phyloP scores from a whole-genome alignment of 140 eudicot genomes.

The Ambrosia hybrid region DNA sequence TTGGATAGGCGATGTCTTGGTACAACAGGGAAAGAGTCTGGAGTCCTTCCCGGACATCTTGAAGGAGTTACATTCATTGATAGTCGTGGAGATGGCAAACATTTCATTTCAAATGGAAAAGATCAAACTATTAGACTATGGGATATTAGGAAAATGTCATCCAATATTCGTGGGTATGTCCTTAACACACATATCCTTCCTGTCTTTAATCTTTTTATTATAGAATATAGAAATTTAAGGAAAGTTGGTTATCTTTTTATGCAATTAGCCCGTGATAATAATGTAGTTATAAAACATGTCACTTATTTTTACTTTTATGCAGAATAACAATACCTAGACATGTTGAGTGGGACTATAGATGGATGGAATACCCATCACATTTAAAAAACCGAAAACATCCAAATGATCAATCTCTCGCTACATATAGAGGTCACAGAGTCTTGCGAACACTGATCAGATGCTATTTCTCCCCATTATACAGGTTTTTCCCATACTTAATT shows the following conservation, averaged over 20 bases:
- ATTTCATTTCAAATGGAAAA: conserved; percentile 90
- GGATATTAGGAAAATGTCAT: conserved; percentile 96
- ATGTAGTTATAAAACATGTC: not conserved
- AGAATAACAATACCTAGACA: conserved; percentile 38
- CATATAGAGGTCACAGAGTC: conserved; percentile 90
- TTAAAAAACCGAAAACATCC: conserved; percentile 56
- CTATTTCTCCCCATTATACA: conserved; percentile 83
- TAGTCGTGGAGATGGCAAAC: conserved; percentile 90
- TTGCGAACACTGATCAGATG: conserved; percentile 88
- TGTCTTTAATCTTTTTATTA: no score
- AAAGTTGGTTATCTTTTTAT: not conserved
- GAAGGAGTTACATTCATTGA: conserved; percentile 91
- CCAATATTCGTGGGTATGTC: conserved; percentile 49
- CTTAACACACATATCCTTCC: no score
- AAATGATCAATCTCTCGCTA: conserved; percentile 65
- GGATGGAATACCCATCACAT: conserved; percentile 87
- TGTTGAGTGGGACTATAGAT: conserved; percentile 88
- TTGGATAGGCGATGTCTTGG: conserved; percentile 92
- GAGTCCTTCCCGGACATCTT: conserved; percentile 82
- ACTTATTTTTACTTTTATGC: conserved; percentile 23
- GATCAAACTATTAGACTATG: conserved; percentile 91
- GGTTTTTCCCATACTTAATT: conserved; percentile 39
- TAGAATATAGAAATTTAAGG: no score
- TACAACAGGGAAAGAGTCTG: conserved; percentile 56
- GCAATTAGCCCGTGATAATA: not conserved